Conservation (phyloP, 495 filamentous ascomycete genomes). For the Penicillium flavigenum region DNA sequence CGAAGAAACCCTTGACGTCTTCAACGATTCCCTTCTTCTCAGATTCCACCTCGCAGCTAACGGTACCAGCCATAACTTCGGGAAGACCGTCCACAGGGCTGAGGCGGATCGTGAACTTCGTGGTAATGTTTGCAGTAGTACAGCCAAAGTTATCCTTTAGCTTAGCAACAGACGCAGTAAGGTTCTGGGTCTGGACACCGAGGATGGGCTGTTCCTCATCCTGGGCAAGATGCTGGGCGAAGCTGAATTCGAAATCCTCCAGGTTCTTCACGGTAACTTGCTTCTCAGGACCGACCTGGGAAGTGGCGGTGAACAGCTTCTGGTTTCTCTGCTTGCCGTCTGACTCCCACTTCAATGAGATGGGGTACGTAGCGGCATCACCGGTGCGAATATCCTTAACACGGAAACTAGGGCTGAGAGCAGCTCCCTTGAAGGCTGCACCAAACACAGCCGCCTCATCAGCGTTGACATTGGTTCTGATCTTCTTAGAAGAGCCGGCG, state of each 20-base stretch:
- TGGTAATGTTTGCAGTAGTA: slow-evolving; percentile 68
- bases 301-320: slow-evolving; percentile 77
- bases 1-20: slow-evolving; percentile 91
- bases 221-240: slow-evolving; percentile 66
- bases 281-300: slow-evolving; percentile 76
- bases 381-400: slow-evolving; percentile 90
- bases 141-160: slow-evolving; percentile 77
- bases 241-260: slow-evolving; percentile 77
- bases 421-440: slow-evolving; percentile 90
- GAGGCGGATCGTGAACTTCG: slow-evolving; percentile 74
- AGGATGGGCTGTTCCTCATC: slow-evolving; percentile 50
- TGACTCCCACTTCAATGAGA: slow-evolving; percentile 65
- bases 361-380: slow-evolving; percentile 70
- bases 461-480: slow-evolving; percentile 91
- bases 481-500: slow-evolving; percentile 68
- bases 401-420: slow-evolving; percentile 86
- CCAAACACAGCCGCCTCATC: slow-evolving; percentile 98
- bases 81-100: slow-evolving; percentile 76
- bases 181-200: slow-evolving; percentile 69
- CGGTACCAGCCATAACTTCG: slow-evolving; percentile 68
- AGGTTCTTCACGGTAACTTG: slow-evolving; percentile 83
- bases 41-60: slow-evolving; percentile 77
- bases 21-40: slow-evolving; percentile 84
- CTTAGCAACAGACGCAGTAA: slow-evolving; percentile 75
- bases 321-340: slow-evolving; percentile 64